These are phyloP conservation scores for Aegilops sharonensis DNA, from an alignment of 176 grass and related monocot species.

Conservation along the genomic window DNA sequence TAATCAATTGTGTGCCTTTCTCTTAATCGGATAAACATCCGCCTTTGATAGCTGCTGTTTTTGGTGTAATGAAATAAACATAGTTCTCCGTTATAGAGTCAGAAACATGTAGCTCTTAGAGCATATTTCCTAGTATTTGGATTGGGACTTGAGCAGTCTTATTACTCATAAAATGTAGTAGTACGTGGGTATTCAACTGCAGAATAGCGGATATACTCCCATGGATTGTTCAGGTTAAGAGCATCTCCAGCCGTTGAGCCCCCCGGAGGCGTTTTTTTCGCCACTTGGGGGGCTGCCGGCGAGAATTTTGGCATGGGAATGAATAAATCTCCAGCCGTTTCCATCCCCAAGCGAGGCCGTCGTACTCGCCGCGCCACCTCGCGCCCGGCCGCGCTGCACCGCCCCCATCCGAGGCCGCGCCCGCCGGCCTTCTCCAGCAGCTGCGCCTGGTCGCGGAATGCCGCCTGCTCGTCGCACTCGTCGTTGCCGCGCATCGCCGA, in stretches of 20 bases:
- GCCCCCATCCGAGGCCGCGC: no score
- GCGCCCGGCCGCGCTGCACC: no score
- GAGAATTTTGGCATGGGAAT: no score
- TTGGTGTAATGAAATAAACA: background rate
- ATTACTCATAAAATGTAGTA: background rate
- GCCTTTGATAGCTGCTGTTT: background rate
- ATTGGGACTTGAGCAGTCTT: background rate
- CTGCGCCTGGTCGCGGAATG: constrained; percentile 76
- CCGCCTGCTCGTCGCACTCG: constrained; percentile 82
- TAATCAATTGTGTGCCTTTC: constrained; percentile 12
- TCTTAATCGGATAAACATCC: background rate
- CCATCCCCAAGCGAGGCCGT: no score
- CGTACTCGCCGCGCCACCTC: no score
- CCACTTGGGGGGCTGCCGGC: no score
- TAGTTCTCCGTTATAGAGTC: background rate
- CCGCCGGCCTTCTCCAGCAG: constrained; percentile 62
- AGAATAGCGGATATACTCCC: no score
- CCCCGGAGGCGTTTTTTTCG: no score
- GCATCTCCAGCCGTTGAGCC: no score
- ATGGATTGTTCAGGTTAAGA: no score
- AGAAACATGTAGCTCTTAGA: background rate
- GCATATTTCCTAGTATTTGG: background rate
- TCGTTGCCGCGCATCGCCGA: constrained; percentile 55
- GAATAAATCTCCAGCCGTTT: no score
- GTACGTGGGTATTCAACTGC: no score